These are phyloP conservation scores for Penicillium coffeae DNA, from an alignment of 495 filamentous ascomycete species.

Conservation along the genomic window DNA sequence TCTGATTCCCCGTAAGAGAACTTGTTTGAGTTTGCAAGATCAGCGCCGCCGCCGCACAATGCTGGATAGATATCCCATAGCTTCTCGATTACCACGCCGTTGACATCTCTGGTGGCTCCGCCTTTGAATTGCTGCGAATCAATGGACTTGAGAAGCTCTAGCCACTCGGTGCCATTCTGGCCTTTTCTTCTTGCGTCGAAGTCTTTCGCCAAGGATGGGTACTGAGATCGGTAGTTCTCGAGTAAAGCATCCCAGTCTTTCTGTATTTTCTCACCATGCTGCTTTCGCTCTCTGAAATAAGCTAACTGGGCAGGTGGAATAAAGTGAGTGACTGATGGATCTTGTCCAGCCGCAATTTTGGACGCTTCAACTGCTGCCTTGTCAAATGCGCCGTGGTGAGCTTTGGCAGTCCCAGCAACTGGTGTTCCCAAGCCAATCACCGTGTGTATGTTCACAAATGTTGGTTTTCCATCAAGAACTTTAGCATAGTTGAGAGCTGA, in stretches of 20 bases:
- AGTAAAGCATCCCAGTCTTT: too few relatives aligned
- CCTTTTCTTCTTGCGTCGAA: too few relatives aligned
- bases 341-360: conserved; percentile 4
- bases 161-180: too few relatives aligned
- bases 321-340: conserved; percentile 5
- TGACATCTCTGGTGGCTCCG: too few relatives aligned
- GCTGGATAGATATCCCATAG: conserved; percentile 5
- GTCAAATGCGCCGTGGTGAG: conserved; percentile 40
- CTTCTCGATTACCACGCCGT: conserved; percentile 5
- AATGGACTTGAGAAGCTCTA: too few relatives aligned
- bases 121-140: too few relatives aligned
- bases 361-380: conserved; percentile 23
- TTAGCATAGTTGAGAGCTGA: conserved; percentile 33
- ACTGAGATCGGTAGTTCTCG: too few relatives aligned
- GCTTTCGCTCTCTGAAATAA: too few relatives aligned
- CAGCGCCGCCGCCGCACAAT: conserved; percentile 14
- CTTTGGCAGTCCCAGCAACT: conserved; percentile 32
- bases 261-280: too few relatives aligned
- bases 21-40: conserved; percentile 18
- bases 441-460: conserved; percentile 48
- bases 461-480: conserved; percentile 31
- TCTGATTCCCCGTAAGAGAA: conserved; percentile 5
- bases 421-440: conserved; percentile 42
- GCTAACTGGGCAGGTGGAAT: too few relatives aligned
- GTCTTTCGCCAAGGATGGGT: too few relatives aligned